Evolutionary conservation across 2,329 filamentous ascomycete species (phyloP), one percentile per base, ranked within the genome.

Genomic region (Ceratocystis cubensis): DNA sequence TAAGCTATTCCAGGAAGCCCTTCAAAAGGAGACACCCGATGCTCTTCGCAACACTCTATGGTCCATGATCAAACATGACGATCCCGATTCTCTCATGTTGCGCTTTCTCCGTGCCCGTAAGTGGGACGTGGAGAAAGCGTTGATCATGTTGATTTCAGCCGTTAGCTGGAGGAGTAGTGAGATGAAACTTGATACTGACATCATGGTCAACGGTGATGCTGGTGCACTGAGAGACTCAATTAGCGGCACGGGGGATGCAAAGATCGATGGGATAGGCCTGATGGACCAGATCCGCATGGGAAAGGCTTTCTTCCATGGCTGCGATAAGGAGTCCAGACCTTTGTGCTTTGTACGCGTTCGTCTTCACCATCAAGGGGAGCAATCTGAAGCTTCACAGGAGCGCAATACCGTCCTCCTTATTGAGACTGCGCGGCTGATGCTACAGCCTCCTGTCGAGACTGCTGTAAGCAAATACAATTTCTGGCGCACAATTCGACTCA

Each of bases 21-120:
- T 99, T 8, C 86, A 88, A 62, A 89, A 83, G 68, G 83, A 88
- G 72, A 82, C 85, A 0, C 89, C 93, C 0, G 90, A 95, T 72
- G 82, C 88, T 56, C 84, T 99, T 70, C 85, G 91, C 64, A 80
- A 81, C 17, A 87, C 91, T 0, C 88, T 97, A 73, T 97, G 94
- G 94, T 83, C 79, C 70, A 96, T 96, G 91, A 84, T 93, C 67
- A 99, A 97, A 79, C 88, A 94, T 72, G 94, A 99, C 73, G 85
- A 97, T 73, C 94, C 94, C 0, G 94, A 99, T 76, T 88, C 87
- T 1, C 79, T 95, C 20, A 78, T 93, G 17, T 78, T 96, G 67
- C 85, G 91, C 53, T 96, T 96, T 75, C 79, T 96, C 66, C 82
- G 91, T 64, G 91, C 91, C n/a, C 82, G 91, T 59, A 96, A 96